Evolutionary conservation across 2,329 filamentous ascomycete genomes (phyloP), one percentile per base, ranked within the genome.

Genomic region (Aulographum hederae): DNA sequence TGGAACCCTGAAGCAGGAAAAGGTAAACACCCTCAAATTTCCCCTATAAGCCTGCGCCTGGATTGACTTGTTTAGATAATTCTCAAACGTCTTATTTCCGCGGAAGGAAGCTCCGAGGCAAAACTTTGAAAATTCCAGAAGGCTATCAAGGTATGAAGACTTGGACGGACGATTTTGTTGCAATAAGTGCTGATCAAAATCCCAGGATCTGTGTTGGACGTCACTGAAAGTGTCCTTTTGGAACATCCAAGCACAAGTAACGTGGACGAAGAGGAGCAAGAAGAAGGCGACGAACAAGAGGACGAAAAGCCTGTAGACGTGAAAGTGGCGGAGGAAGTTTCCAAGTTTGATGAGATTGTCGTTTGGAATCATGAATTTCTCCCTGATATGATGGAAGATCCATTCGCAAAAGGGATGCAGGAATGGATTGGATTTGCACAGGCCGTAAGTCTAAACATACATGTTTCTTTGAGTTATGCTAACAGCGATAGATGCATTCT

Each of bases 341-440:
- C 71, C 2, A 62, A 62, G 12, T 94, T 94, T 46, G 70, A 82
- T 5, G 63, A 78, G 33, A 50, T 93, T 31, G 56, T 81, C 3
- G 64, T 93, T n/a, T 95, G 85, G 85, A 74, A 69, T 0, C 84
- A 93, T 50, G 84, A 89, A 41, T 52, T 57, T 1, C 43, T 69
- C 31, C 72, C 72, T 4, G 71, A 76, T 37, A 61, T 62, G 1
- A 60, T 61, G 18, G 56, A 56, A 4, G 81, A 93, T 52, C 60
- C 67, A 1, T 89, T 82, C 48, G 60, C 80, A 4, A 75, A 77
- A 47, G 72, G 76, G 0, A 57, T 92, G 27, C 67, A 75, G 41
- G 84, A 93, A 52, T 93, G 84, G 82, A 60, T 91, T 35, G 60
- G 61, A 8, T 69, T 85, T 48, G 69, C 82, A 8, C 69, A 75